Evolutionary conservation across 345 rosid species (phyloP), one percentile per base, ranked within the genome.

Genomic region (Corchorus olitorius): DNA sequence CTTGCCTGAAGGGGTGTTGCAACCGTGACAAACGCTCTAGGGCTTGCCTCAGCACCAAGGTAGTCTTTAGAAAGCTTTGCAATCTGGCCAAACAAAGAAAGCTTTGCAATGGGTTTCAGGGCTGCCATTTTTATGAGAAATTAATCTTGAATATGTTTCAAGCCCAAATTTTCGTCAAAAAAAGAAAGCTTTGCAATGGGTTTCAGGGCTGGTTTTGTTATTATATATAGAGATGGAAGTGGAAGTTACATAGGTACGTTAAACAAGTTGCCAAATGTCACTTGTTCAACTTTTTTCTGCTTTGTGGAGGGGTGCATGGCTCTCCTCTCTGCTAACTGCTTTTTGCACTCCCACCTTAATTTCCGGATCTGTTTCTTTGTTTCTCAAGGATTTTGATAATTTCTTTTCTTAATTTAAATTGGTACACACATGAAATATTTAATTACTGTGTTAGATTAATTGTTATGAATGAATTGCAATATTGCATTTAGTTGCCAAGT

Each of bases 1-100:
- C 85, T 66, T 53, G 70, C 87, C 60, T 79, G 75, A 39, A 77
- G 70, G 20, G 76, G 77, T 71, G 45, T 54, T 1, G 76, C 46
- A 5, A 83, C 78, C 33, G 79, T 73, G 73, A 80, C 79, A 61
- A 82, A 78, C 6, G 56, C 68, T 41, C 77, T 73, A 9, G 1
- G 71, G 45, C 72, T 79, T 33, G 16, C 52, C 8, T 8, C 8
- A 39, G 65, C 33, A 0, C 65, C 17, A 8, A 80, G 45, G 14
- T 63, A 71, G 35, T 41, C 77, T 27, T 27, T 27, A 55, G 78
- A 55, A 3, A 74, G 39, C 33, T 20, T 71, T 56, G 82, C 43
- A 15, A 54, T n/a, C 27, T 27, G 27, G 27, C 27, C 27, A 27
- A 27, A 0, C 0, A 27, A 27, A 55, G 78, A 55, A 3, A 74